Evolutionary conservation across 2,329 filamentous ascomycete genomes (phyloP).

Genomic region (Fusarium nisikadoi): DNA sequence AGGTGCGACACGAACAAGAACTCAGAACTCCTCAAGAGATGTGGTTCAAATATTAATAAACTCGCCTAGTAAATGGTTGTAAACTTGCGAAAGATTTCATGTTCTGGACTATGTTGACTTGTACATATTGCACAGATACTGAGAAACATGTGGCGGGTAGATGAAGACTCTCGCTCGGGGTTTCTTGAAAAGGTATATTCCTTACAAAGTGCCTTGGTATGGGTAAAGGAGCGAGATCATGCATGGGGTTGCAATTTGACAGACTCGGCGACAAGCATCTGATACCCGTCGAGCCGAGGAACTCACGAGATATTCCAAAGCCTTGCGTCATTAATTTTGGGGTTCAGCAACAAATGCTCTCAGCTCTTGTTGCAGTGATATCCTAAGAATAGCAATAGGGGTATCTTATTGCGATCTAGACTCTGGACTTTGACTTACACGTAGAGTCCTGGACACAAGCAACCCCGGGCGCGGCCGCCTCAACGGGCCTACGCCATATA

Average conservation of each 20-base stretch:
- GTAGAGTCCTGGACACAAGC: neutral
- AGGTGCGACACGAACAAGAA: neutral
- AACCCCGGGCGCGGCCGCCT: slow-evolving; percentile 11
- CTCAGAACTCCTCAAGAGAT: neutral
- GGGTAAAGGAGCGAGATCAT: neutral
- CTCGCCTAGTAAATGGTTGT: neutral
- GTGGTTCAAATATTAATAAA: neutral
- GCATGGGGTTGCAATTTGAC: slow-evolving; percentile 9
- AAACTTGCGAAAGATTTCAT: neutral
- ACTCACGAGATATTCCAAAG: neutral
- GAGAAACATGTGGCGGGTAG: neutral
- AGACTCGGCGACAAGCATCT: slow-evolving; percentile 3
- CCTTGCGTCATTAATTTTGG: neutral
- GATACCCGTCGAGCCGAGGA: slow-evolving; percentile 11
- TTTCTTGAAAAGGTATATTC: neutral
- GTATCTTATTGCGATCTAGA: neutral
- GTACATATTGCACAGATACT: neutral
- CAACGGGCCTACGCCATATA: neutral
- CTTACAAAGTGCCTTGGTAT: neutral
- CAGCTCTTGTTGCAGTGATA: neutral
- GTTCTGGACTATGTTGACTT: neutral
- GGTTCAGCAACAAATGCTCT: neutral
- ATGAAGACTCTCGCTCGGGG: neutral
- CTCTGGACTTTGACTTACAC: neutral
- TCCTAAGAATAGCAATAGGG: slow-evolving; percentile 1